phyloP scores from a whole-genome alignment of 2,329 filamentous ascomycete species.

The Sporothrix luriei region DNA sequence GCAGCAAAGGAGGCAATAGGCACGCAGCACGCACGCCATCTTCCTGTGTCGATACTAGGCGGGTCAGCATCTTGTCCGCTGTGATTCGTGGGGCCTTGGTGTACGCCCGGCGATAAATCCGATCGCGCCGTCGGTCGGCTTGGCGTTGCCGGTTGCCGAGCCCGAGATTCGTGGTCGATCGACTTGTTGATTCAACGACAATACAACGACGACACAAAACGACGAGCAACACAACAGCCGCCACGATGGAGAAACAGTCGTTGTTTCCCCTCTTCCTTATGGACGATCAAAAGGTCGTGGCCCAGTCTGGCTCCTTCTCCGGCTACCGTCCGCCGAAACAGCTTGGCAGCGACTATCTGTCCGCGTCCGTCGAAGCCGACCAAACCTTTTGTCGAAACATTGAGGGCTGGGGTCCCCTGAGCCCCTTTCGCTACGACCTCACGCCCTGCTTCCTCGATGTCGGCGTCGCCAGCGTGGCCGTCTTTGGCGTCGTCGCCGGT shows the following conservation, averaged over 20 bases:
- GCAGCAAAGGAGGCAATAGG: not conserved
- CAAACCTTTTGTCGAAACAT: conserved; percentile 84
- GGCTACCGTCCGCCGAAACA: conserved; percentile 56
- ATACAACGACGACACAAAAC: not conserved
- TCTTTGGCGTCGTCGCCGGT: conserved; percentile 77
- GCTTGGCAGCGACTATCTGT: conserved; percentile 64
- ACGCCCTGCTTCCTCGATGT: conserved; percentile 97
- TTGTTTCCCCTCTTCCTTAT: conserved; percentile 31
- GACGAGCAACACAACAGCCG: not conserved
- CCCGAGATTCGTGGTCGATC: not conserved
- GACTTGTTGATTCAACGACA: not conserved
- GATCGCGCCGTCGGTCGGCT: conserved; percentile 17
- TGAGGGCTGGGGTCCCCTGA: conserved; percentile 95
- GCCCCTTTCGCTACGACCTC: conserved; percentile 84
- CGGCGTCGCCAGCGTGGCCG: conserved; percentile 76
- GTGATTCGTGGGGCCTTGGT: not conserved
- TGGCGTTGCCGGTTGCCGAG: not conserved
- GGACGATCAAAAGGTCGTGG: conserved; percentile 52
- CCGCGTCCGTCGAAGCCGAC: conserved; percentile 50
- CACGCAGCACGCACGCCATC: not conserved
- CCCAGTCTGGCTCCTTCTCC: conserved; percentile 62
- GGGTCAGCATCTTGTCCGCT: not conserved
- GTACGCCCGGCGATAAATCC: not conserved
- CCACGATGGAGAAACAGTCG: conserved; percentile 38
- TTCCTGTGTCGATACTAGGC: not conserved